These are phyloP conservation scores for Xylariaceae sp. DNA, from an alignment of 2,329 filamentous ascomycete species.

Conservation along the genomic window DNA sequence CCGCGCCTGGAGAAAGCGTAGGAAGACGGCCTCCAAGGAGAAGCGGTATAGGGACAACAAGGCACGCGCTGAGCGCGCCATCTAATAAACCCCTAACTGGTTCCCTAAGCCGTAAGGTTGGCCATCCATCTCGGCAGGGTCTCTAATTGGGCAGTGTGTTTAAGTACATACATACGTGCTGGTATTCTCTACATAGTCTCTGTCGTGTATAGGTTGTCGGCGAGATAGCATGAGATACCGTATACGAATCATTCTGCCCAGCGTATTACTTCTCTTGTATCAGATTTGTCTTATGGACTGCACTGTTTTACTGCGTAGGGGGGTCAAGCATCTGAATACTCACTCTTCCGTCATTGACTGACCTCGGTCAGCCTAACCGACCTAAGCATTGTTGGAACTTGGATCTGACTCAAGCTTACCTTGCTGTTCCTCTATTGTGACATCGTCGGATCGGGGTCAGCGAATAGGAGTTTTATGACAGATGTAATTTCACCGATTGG, in stretches of 20 bases:
- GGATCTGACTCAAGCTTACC: not conserved
- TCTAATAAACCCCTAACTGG: conserved; percentile 25
- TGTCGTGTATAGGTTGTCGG: not conserved
- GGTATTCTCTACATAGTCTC: not conserved
- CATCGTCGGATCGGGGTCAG: not conserved
- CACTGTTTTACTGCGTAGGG: too few species aligned
- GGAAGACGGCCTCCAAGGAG: conserved; percentile 59
- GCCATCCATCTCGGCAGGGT: not conserved
- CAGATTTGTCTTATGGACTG: too few species aligned
- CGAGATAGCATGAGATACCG: not conserved
- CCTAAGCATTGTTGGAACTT: too few species aligned
- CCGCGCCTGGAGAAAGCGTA: conserved; percentile 59
- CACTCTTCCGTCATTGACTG: not conserved
- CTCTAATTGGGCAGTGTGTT: not conserved
- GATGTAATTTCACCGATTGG: not conserved
- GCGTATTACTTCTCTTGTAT: too few species aligned
- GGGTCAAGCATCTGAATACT: too few species aligned
- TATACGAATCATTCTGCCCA: too few species aligned
- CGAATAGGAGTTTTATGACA: not conserved
- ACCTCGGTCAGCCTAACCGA: not conserved
- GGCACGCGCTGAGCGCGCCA: conserved; percentile 43
- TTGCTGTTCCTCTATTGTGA: not conserved
- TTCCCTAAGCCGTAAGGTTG: not conserved
- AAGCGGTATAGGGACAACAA: conserved; percentile 62
- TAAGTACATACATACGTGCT: not conserved